Conservation (phyloP, 2,329 filamentous ascomycete genomes). For the Curvularia hawaiiensis region DNA sequence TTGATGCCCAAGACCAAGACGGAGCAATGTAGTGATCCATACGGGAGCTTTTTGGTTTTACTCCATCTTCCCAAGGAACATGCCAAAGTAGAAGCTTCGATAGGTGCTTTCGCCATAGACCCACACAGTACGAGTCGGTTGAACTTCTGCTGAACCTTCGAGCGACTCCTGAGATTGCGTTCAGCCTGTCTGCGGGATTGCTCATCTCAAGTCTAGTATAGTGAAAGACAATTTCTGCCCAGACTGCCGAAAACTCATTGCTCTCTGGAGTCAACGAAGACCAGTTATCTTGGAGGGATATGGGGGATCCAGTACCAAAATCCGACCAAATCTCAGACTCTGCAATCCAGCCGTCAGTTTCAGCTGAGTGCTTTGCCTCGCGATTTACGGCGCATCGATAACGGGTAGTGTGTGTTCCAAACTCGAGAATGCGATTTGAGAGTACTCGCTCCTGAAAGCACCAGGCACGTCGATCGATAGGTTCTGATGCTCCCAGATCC, state of each 20-base stretch:
- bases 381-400: neutral
- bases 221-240: neutral
- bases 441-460: neutral
- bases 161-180: neutral
- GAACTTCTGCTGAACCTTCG: neutral
- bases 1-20: neutral
- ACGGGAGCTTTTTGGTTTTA: neutral
- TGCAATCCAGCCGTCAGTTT: neutral
- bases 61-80: neutral
- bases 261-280: neutral
- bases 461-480: neutral
- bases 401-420: neutral
- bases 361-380: neutral
- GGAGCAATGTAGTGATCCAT: neutral
- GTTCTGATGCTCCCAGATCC: neutral
- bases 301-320: neutral
- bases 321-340: neutral
- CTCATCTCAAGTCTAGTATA: neutral
- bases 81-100: neutral
- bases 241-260: neutral
- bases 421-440: neutral
- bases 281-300: neutral
- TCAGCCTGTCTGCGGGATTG: neutral
- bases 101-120: neutral
- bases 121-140: neutral